Evolutionary conservation across 116 monocot species (phyloP).

Genomic region (Thalassia testudinum): DNA sequence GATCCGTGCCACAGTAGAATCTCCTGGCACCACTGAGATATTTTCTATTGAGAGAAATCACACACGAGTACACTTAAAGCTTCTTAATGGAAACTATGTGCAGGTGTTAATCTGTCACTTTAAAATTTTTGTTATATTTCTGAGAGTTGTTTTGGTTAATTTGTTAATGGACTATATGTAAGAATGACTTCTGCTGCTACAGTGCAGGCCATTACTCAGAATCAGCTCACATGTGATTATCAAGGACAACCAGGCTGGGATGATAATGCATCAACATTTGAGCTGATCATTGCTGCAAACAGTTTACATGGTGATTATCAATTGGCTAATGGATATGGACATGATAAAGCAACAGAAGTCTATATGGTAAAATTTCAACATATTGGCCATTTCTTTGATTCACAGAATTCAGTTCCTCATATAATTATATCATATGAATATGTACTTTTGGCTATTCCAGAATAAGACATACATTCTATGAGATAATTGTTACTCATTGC

Average conservation of each 20-base stretch:
- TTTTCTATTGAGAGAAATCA: constrained; percentile 58
- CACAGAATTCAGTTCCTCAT: no score
- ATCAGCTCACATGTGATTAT: constrained; percentile 44
- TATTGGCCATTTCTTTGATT: no score
- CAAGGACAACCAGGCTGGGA: constrained; percentile 49
- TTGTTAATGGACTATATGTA: background rate
- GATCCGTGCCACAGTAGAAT: constrained; percentile 36
- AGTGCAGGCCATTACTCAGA: constrained; percentile 37
- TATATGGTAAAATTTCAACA: constrained; percentile 21
- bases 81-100: constrained; percentile 40
- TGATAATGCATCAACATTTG: constrained; percentile 60
- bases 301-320: constrained; percentile 78
- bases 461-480: background rate
- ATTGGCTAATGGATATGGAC: constrained; percentile 74
- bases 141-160: no score
- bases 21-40: constrained; percentile 26
- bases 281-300: constrained; percentile 51
- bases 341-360: constrained; percentile 36
- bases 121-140: no score
- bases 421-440: background rate
- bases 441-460: background rate
- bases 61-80: constrained; percentile 45
- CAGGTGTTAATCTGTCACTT: constrained; percentile 21
- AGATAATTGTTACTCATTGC: no score
- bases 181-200: background rate